Evolutionary conservation across 108 stramenopile genomes (phyloP).

Genomic region (Skeletonema costatum): DNA sequence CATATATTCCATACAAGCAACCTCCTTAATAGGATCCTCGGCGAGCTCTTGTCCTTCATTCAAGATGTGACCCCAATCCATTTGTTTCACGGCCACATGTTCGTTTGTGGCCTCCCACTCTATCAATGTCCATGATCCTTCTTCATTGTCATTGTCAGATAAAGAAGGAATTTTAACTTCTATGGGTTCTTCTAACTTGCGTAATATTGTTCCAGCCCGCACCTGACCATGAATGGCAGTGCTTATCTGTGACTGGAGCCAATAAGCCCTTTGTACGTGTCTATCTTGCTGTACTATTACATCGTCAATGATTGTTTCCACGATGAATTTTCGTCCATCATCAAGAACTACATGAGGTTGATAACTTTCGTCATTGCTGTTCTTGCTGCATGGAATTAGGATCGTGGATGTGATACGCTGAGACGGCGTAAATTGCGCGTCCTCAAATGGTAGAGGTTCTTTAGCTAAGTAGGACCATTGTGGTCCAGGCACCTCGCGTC

Average conservation of each 20-base stretch:
- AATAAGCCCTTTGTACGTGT: background rate
- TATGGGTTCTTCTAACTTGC: background rate
- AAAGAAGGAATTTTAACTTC: background rate
- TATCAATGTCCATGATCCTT: background rate
- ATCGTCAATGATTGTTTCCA: background rate
- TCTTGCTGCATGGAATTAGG: background rate
- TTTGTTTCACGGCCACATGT: conserved; percentile 73
- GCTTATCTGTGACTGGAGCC: background rate
- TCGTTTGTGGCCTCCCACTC: conserved; percentile 70
- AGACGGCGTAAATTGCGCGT: background rate
- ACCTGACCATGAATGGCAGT: background rate
- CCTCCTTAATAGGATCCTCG: conserved; percentile 86
- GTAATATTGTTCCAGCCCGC: background rate
- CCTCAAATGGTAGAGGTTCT: background rate
- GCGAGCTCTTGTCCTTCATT: conserved; percentile 54
- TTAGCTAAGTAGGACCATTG: background rate
- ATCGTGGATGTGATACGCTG: background rate
- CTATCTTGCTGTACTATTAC: background rate
- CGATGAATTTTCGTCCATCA: background rate
- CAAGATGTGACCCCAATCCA: conserved; percentile 63
- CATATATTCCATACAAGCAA: conserved; percentile 67
- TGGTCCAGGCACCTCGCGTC: background rate
- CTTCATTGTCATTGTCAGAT: background rate
- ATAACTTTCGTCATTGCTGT: background rate
- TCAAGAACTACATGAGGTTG: background rate